These are phyloP conservation scores for Parietichytrium sp. DNA, from an alignment of 108 stramenopile species.

Conservation along the genomic window DNA sequence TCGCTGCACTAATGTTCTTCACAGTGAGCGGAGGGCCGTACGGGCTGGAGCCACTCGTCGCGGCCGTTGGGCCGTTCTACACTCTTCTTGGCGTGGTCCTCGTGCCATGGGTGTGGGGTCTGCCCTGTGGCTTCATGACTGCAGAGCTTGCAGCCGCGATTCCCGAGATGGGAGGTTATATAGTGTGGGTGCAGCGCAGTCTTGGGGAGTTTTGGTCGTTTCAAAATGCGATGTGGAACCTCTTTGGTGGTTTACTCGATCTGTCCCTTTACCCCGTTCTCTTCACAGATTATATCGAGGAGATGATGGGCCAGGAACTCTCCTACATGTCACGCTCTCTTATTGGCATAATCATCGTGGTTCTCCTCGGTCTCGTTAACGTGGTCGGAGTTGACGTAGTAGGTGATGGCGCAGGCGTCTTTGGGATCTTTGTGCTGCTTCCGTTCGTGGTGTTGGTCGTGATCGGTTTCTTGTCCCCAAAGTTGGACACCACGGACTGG, in stretches of 20 bases:
- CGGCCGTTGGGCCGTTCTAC: neutral
- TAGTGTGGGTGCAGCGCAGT: neutral
- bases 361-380: slow-evolving; percentile 17
- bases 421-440: slow-evolving; percentile 3
- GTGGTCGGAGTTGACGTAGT: slow-evolving; percentile 28
- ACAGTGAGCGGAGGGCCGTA: slow-evolving; percentile 30
- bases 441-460: slow-evolving; percentile 15
- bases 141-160: slow-evolving; percentile 11
- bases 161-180: slow-evolving; percentile 8
- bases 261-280: slow-evolving; percentile 14
- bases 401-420: slow-evolving; percentile 32
- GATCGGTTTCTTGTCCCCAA: neutral
- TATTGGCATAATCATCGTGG: slow-evolving; percentile 15
- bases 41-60: slow-evolving; percentile 13
- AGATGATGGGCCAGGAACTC: slow-evolving; percentile 31
- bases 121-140: slow-evolving; percentile 27
- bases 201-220: slow-evolving; percentile 36
- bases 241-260: neutral
- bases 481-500: slow-evolving; percentile 14
- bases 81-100: slow-evolving; percentile 6
- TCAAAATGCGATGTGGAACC: slow-evolving; percentile 33
- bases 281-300: slow-evolving; percentile 23
- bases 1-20: neutral
- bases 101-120: slow-evolving; percentile 16
- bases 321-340: slow-evolving; percentile 4